These are phyloP conservation scores for Diplodia mutila DNA, from an alignment of 2,329 filamentous ascomycete genomes.

Conservation along the genomic window DNA sequence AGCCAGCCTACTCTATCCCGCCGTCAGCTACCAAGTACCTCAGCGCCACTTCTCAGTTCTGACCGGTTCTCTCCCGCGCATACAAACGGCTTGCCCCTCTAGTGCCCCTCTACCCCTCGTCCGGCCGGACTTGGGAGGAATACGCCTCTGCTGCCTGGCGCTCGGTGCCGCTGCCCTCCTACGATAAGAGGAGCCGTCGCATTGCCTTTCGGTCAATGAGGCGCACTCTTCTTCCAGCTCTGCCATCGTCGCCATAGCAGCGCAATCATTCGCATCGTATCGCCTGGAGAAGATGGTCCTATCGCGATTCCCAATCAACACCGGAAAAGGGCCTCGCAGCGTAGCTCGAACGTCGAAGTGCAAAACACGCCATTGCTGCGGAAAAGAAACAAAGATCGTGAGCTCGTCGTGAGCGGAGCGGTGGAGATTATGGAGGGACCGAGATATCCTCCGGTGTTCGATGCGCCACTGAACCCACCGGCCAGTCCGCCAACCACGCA, in stretches of 20 bases:
- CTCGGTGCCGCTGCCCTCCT: constrained; percentile 4
- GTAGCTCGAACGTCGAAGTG: constrained; percentile 1
- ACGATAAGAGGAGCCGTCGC: constrained; percentile 13
- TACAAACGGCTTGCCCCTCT: constrained; percentile 3
- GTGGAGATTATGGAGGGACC: constrained; percentile 37
- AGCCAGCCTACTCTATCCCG: background rate
- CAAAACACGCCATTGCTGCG: background rate
- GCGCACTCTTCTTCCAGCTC: background rate
- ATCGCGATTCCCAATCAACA: constrained; percentile 6
- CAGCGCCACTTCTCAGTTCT: constrained; percentile 10
- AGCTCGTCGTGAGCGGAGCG: background rate
- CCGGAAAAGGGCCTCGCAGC: constrained; percentile 5
- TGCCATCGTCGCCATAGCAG: background rate
- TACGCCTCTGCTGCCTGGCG: constrained; percentile 6
- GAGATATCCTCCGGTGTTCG: constrained; percentile 35
- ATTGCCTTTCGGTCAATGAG: constrained; percentile 11
- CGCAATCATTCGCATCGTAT: background rate
- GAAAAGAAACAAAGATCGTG: background rate
- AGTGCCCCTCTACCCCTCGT: constrained; percentile 7
- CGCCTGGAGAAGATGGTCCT: constrained; percentile 16
- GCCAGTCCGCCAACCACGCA: constrained; percentile 45
- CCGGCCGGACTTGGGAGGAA: background rate
- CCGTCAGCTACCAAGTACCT: background rate
- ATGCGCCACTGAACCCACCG: constrained; percentile 37
- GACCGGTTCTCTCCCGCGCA: constrained; percentile 10